Evolutionary conservation across 2,329 filamentous ascomycete species (phyloP).

Genomic region (Phyllosticta citrichinensis): DNA sequence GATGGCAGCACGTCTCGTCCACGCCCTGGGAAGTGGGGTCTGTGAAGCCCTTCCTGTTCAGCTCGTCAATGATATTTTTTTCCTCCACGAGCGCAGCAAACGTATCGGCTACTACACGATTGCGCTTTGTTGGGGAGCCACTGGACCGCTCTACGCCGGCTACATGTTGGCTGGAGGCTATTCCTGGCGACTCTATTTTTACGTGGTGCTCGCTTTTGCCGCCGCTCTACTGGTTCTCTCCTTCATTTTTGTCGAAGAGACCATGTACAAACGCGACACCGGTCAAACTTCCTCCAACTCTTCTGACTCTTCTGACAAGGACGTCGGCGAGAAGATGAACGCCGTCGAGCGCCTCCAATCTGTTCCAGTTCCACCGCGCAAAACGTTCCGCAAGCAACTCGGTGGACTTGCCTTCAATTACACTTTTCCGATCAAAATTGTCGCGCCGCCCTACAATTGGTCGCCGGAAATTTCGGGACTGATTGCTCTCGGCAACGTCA

Average conservation of each 20-base stretch:
- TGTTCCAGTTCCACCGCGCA: constrained; percentile 17
- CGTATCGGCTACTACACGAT: constrained; percentile 50
- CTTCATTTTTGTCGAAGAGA: constrained; percentile 51
- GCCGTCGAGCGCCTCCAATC: constrained; percentile 17
- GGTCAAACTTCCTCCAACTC: neutral
- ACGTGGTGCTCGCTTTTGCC: constrained; percentile 48
- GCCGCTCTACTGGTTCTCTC: constrained; percentile 34
- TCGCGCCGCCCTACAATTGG: constrained; percentile 25
- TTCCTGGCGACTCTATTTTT: constrained; percentile 53
- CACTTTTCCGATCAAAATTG: constrained; percentile 27
- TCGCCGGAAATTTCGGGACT: neutral
- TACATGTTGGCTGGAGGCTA: constrained; percentile 51
- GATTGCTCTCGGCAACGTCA: neutral
- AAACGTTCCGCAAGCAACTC: constrained; percentile 20
- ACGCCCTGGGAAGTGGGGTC: constrained; percentile 35
- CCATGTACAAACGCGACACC: constrained; percentile 35
- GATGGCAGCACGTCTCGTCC: constrained; percentile 35
- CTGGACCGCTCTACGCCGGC: constrained; percentile 48
- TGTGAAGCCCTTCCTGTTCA: constrained; percentile 39
- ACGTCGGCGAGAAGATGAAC: constrained; percentile 9
- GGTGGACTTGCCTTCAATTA: constrained; percentile 30
- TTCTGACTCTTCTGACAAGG: constrained; percentile 12
- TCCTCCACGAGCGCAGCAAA: constrained; percentile 36
- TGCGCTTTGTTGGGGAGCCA: constrained; percentile 43
- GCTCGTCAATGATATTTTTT: constrained; percentile 40